phyloP scores from a whole-genome alignment of 1,284 basidiomycete genomes.

The Ceratobasidium sp. region DNA sequence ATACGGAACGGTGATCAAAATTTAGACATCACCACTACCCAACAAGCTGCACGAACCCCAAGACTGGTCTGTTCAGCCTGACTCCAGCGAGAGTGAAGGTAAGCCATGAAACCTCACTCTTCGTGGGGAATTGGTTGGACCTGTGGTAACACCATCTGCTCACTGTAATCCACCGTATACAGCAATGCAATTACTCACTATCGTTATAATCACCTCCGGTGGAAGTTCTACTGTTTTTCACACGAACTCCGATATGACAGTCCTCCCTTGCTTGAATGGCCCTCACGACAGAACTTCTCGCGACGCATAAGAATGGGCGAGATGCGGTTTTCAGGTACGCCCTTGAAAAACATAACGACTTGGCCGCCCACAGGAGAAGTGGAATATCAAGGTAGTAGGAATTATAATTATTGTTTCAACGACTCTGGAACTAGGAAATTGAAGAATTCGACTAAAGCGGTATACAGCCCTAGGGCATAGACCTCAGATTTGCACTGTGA shows the following conservation, averaged over 20 bases:
- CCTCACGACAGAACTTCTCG: constrained; percentile 23
- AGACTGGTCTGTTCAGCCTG: constrained; percentile 23
- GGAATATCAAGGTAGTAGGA: constrained; percentile 15
- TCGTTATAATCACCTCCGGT: constrained; percentile 5
- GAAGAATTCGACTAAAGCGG: constrained; percentile 5
- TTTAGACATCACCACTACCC: background rate
- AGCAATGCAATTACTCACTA: background rate
- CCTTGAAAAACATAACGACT: constrained; percentile 14
- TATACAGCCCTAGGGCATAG: constrained; percentile 27
- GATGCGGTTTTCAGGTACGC: constrained; percentile 11
- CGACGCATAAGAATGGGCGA: constrained; percentile 24
- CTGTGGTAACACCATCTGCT: background rate
- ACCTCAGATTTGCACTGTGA: constrained; percentile 19
- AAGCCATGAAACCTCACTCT: constrained; percentile 6
- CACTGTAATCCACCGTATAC: background rate
- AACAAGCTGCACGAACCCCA: background rate
- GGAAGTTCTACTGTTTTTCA: background rate
- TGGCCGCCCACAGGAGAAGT: constrained; percentile 18
- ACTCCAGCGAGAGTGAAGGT: constrained; percentile 20
- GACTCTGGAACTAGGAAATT: constrained; percentile 6
- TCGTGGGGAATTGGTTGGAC: background rate
- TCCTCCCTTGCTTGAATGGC: constrained; percentile 18
- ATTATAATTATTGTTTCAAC: constrained; percentile 6
- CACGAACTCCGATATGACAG: constrained; percentile 29
- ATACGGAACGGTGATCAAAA: background rate